Evolutionary conservation across 495 filamentous ascomycete genomes (phyloP).

Genomic region (Parachaetomium inaequale): DNA sequence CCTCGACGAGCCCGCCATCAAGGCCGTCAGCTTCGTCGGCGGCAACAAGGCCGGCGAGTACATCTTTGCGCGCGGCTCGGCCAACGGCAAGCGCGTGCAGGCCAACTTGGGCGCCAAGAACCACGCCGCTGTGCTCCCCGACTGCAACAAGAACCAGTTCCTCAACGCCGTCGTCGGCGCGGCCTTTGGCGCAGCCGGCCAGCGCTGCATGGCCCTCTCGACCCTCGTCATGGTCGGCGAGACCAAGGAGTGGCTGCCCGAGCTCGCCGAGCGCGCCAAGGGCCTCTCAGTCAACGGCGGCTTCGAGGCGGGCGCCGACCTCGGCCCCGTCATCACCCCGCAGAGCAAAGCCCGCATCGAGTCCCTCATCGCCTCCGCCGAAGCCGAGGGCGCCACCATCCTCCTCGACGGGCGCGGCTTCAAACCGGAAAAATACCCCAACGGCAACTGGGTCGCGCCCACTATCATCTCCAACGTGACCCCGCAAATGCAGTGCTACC

Average conservation of each 20-base stretch:
- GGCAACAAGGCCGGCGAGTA: constrained; percentile 97
- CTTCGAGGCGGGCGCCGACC: constrained; percentile 89
- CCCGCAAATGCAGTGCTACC: constrained; percentile 89
- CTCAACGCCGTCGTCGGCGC: constrained; percentile 92
- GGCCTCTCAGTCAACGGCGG: constrained; percentile 86
- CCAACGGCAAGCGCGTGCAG: constrained; percentile 90
- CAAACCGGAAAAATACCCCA: constrained; percentile 88
- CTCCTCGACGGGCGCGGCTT: constrained; percentile 88
- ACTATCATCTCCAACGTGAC: constrained; percentile 95
- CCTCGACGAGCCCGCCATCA: constrained; percentile 91
- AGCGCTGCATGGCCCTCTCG: constrained; percentile 96
- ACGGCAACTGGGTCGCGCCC: constrained; percentile 93
- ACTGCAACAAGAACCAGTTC: constrained; percentile 97
- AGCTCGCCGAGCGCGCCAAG: constrained; percentile 89
- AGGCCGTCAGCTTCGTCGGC: constrained; percentile 97
- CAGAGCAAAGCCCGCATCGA: constrained; percentile 90
- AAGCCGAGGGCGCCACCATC: constrained; percentile 90
- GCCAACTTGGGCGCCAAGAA: constrained; percentile 99
- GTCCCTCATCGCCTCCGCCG: constrained; percentile 78
- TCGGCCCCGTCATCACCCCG: constrained; percentile 96
- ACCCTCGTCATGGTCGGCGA: constrained; percentile 92
- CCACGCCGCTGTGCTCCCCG: constrained; percentile 90
- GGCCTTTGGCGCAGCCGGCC: constrained; percentile 93
- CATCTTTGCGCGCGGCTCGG: constrained; percentile 87
- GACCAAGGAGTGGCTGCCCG: constrained; percentile 87